Evolutionary conservation across 352 stramenopile species (phyloP).

Genomic region (Globisporangium apiculatum): DNA sequence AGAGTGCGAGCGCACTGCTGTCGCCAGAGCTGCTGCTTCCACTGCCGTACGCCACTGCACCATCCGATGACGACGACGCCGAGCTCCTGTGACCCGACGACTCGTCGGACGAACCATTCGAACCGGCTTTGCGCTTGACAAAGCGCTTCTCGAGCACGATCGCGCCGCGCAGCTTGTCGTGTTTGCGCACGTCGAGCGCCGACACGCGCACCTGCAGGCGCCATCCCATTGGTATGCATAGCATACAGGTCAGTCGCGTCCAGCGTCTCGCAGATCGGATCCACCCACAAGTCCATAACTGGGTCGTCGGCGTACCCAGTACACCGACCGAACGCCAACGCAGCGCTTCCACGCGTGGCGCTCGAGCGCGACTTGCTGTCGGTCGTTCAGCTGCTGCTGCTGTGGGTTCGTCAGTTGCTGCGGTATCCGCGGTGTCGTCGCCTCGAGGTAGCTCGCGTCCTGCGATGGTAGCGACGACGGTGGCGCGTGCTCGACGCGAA

Average conservation of each 20-base stretch:
- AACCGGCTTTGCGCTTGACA: conserved; percentile 4
- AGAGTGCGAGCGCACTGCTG: neutral
- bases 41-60: neutral
- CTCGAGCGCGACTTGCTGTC: conserved; percentile 44
- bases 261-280: no score
- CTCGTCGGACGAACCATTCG: conserved; percentile 4
- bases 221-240: neutral
- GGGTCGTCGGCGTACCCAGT: conserved; percentile 5
- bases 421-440: conserved; percentile 20
- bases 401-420: conserved; percentile 1
- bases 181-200: conserved; percentile 18
- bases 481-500: neutral
- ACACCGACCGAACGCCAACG: conserved; percentile 14
- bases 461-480: neutral
- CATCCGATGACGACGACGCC: neutral
- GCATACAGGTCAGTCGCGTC: neutral
- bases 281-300: no score
- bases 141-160: conserved; percentile 31
- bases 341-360: conserved; percentile 71
- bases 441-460: conserved; percentile 21
- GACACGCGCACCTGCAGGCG: conserved; percentile 24
- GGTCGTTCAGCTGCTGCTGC: conserved; percentile 23
- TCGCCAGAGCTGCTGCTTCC: neutral
- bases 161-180: conserved; percentile 18
- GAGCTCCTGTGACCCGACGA: neutral